Evolutionary conservation across 2,329 filamentous ascomycete genomes (phyloP).

Genomic region (Lasiodiplodia theobromae): DNA sequence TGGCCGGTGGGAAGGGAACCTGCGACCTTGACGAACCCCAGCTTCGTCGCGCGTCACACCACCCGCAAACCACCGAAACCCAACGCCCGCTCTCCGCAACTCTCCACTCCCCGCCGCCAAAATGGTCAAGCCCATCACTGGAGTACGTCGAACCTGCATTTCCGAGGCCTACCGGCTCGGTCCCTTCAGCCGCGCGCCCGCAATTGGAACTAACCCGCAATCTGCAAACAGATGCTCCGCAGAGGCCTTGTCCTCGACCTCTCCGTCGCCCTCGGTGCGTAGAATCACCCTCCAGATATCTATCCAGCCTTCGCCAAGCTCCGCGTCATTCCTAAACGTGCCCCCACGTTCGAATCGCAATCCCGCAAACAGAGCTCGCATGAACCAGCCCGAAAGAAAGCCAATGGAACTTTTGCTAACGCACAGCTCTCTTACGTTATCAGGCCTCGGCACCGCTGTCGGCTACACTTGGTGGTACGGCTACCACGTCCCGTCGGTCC

Average conservation of each 20-base stretch:
- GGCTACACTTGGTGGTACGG: slow-evolving; percentile 75
- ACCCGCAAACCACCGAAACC: slow-evolving; percentile 5
- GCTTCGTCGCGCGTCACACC: slow-evolving; percentile 22
- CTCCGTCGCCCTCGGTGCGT: slow-evolving; percentile 70
- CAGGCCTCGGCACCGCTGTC: slow-evolving; percentile 67
- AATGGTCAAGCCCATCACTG: slow-evolving; percentile 60
- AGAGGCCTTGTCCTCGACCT: slow-evolving; percentile 71
- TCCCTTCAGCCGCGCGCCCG: neutral
- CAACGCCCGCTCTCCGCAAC: slow-evolving; percentile 21
- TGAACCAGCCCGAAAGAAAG: neutral
- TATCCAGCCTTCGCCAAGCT: neutral
- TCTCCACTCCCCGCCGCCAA: slow-evolving; percentile 35
- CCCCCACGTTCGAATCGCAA: neutral
- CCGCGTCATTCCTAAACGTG: neutral
- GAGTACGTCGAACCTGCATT: slow-evolving; percentile 49
- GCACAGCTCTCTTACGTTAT: neutral
- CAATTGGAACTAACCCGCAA: slow-evolving; percentile 19
- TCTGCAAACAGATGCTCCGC: slow-evolving; percentile 65
- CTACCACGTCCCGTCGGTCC: slow-evolving; percentile 70
- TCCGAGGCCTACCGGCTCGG: neutral
- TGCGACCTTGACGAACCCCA: slow-evolving; percentile 13
- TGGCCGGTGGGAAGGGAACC: slow-evolving; percentile 4
- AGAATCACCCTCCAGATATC: neutral
- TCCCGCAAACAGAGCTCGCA: neutral
- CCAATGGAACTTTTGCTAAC: neutral